These are phyloP conservation scores for Psidium guajava DNA, from an alignment of 345 rosid species.

Conservation along the genomic window DNA sequence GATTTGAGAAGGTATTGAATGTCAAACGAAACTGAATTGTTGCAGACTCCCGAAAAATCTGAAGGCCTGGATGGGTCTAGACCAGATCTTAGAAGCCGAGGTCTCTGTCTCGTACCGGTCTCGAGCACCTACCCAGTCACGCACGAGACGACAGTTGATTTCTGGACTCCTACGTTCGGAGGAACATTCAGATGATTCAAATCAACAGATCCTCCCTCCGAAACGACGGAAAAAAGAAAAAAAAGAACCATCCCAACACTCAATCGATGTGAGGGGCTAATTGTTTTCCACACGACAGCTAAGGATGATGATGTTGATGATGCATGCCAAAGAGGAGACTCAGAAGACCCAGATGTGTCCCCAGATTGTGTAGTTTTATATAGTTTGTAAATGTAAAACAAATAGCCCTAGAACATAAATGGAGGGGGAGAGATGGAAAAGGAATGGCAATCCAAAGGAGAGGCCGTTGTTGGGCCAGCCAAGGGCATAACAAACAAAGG, in stretches of 20 bases:
- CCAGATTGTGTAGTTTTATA: background rate
- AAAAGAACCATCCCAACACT: background rate
- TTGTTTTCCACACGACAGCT: background rate
- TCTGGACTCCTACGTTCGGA: conserved; percentile 97
- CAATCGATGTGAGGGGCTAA: background rate
- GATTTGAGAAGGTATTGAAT: background rate
- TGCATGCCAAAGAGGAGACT: background rate
- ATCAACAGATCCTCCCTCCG: background rate
- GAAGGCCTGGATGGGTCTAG: conserved; percentile 54
- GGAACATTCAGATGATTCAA: conserved; percentile 67
- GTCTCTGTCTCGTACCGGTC: conserved; percentile 83
- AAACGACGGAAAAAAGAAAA: background rate
- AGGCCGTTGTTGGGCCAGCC: conserved; percentile 12
- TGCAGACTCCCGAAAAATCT: conserved; percentile 43
- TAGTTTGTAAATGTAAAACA: background rate
- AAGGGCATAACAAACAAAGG: conserved; percentile 15
- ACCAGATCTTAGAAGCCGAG: conserved; percentile 86
- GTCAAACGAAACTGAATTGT: background rate
- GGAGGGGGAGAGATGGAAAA: background rate
- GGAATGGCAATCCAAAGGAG: conserved; percentile 12
- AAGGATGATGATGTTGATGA: background rate
- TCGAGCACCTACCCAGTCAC: conserved; percentile 86
- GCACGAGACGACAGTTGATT: conserved; percentile 70
- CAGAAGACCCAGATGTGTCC: background rate
- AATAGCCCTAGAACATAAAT: background rate